A percentile compares a stretch with the other conserved stretches of the same genome.
Conservation (phyloP, 1,284 basidiomycete species). For the Amylostereum areolatum region DNA sequence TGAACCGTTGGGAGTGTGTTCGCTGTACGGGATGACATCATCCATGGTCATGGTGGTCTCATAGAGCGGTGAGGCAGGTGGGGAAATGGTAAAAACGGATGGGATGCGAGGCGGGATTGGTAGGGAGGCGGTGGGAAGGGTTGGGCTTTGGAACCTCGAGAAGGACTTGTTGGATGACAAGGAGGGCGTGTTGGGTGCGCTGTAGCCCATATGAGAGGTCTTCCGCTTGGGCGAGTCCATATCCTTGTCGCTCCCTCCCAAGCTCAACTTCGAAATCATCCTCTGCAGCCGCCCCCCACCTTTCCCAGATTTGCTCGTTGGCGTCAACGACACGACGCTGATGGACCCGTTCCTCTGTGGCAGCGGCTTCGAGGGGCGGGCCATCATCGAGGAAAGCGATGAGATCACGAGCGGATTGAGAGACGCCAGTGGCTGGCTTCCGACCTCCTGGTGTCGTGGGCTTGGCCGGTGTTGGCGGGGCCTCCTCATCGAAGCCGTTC, state of each 20-base stretch:
- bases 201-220: conserved; percentile 15
- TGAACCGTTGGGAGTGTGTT: not conserved
- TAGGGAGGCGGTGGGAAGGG: no score
- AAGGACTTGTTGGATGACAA: not conserved
- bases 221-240: conserved; percentile 21
- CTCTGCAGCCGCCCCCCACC: conserved; percentile 56
- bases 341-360: conserved; percentile 20
- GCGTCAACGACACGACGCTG: conserved; percentile 30
- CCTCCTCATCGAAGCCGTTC: conserved; percentile 59
- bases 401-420: conserved; percentile 48
- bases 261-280: conserved; percentile 71
- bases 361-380: conserved; percentile 37
- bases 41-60: no score
- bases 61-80: no score
- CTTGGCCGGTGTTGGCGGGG: conserved; percentile 18
- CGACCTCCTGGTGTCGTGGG: conserved; percentile 12
- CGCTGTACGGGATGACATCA: not conserved
- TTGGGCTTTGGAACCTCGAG: no score
- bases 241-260: conserved; percentile 44
- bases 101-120: no score
- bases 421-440: conserved; percentile 28
- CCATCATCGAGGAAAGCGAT: conserved; percentile 64
- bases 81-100: no score
- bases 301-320: conserved; percentile 41
- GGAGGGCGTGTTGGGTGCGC: conserved; percentile 10